Evolutionary conservation across 345 rosid genomes (phyloP), one percentile per base, ranked within the genome.

Genomic region (Rubroshorea leprosula): DNA sequence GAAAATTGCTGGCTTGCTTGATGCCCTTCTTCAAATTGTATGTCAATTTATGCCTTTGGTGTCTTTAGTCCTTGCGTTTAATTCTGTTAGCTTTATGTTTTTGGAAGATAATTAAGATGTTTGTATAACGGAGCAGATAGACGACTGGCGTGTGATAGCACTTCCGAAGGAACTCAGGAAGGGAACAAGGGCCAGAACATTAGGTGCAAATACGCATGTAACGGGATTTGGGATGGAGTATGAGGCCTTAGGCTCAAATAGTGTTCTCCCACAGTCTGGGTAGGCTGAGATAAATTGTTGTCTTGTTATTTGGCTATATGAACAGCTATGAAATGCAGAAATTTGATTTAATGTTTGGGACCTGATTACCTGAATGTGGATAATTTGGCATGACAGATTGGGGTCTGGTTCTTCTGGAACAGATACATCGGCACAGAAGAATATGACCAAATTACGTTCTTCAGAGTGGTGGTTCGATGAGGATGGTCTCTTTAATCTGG

Each of bases 1-100:
- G 1, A 87, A 93, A 71, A 85, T 93, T 54, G 85, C 95, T n/a
- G 95, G 92, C 76, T 72, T 93, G 78, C 97, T 93, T 22, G 99
- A 93, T 73, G 97, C 90, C 19, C 81, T 93, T 72, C 96, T 93
- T 62, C 84, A 83, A 67, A 86, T 93, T 62, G 97, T 93, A 78
- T 53, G 96, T 65, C 12, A 35, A 62, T 13, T 14, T 49, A 21
- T 12, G n/a, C 16, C 24, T 65, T 50, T 31, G 48, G 23, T 52
- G 24, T 1, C 46, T 51, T 25, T 51, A 17, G 57, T 29, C 10
- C 17, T 23, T 64, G 57, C 4, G 0, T 22, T 49, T 21, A 7
- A 21, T 45, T 2, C 18, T 26, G 31, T 18, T 27, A 6, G 5
- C 0, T 51, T 24, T 55, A 20, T 22, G 13, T 1, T 38, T 16